Base-by-base conservation (phyloP, 352 stramenopile species). In the Phytophthora aleatoria region DNA sequence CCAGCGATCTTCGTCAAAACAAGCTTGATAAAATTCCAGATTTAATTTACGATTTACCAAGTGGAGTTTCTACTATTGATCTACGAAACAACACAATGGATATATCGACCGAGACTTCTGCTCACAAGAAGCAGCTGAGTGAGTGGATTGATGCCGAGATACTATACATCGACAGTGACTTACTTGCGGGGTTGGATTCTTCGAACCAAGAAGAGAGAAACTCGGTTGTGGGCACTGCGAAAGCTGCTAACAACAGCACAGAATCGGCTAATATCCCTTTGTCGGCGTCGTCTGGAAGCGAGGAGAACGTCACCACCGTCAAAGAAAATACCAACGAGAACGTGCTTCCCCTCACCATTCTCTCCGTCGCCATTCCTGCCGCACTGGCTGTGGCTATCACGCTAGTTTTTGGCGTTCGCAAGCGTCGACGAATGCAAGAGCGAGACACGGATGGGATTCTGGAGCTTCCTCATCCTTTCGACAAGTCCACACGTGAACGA, bases 1-100 rank as follows among this genome's bases (percentile, higher is more conserved):
- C 27, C 26, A 89, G 80, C 31, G 76, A 87, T 50, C 67, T 89
- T 12, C 74, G 77, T 30, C 38, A 70, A 6, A 89, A 89, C 45
- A 41, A 55, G 16, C 41, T 89, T 5, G 36, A 43, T 35, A 5
- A 31, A 42, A 11, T 72, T 10, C 69, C 60, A 35, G 28, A 11
- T 38, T 56, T 38, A 2, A n/a, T 74, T 43, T 73, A 42, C 24
- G 50, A 57, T 0, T 4, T 66, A 15, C 42, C 62, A 28, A 58
- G 13, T 12, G 41, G 9, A 41, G 26, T 71, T 15, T 68, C 57
- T 15, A 81, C 69, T 1, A 57, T 89, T 16, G 76, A 89, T 39
- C 48, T 83, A 7, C 74, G 74, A 2, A 49, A 65, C 16, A 89
- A 87, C 7, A 47, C 79, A 16, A 50, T 68, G 2, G 50, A 67